phyloP scores from a whole-genome alignment of 1,284 basidiomycete genomes.

The Ceratobasidium papillatum region DNA sequence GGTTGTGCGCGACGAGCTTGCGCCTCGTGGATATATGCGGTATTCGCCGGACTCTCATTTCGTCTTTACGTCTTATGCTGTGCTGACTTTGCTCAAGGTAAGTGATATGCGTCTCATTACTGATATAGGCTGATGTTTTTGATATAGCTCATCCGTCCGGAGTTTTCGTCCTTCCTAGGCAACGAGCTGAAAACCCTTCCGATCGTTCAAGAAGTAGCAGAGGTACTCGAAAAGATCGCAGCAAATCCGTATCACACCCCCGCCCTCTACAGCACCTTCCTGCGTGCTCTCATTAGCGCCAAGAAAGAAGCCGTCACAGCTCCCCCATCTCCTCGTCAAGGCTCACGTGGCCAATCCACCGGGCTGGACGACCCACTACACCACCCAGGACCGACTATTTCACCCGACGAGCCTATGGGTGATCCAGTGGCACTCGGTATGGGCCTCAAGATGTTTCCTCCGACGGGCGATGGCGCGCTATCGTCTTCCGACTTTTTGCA shows the following conservation, averaged over 20 bases:
- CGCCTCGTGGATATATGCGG: slow-evolving; percentile 77
- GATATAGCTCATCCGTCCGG: slow-evolving; percentile 76
- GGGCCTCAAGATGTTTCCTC: slow-evolving; percentile 40
- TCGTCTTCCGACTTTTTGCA: slow-evolving; percentile 19
- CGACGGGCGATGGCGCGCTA: slow-evolving; percentile 25
- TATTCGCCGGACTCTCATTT: slow-evolving; percentile 93
- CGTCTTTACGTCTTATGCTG: slow-evolving; percentile 88
- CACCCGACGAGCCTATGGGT: slow-evolving; percentile 26
- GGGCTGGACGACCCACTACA: slow-evolving; percentile 7
- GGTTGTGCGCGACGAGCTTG: slow-evolving; percentile 79
- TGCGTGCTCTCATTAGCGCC: slow-evolving; percentile 77
- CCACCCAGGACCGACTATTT: slow-evolving; percentile 30
- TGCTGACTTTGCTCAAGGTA: slow-evolving; percentile 87
- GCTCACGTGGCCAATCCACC: slow-evolving; percentile 12
- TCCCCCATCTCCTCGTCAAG: slow-evolving; percentile 34
- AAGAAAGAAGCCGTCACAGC: slow-evolving; percentile 56
- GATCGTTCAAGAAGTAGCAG: slow-evolving; percentile 83
- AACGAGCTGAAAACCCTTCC: slow-evolving; percentile 74
- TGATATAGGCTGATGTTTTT: slow-evolving; percentile 28
- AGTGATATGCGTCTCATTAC: slow-evolving; percentile 49
- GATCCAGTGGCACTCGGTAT: slow-evolving; percentile 2
- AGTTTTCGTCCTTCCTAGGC: slow-evolving; percentile 79
- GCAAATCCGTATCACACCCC: slow-evolving; percentile 82
- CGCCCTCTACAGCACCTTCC: slow-evolving; percentile 84
- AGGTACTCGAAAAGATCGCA: slow-evolving; percentile 77